phyloP scores from a whole-genome alignment of 2,329 filamentous ascomycete species.

The Calonectria hongkongensis region DNA sequence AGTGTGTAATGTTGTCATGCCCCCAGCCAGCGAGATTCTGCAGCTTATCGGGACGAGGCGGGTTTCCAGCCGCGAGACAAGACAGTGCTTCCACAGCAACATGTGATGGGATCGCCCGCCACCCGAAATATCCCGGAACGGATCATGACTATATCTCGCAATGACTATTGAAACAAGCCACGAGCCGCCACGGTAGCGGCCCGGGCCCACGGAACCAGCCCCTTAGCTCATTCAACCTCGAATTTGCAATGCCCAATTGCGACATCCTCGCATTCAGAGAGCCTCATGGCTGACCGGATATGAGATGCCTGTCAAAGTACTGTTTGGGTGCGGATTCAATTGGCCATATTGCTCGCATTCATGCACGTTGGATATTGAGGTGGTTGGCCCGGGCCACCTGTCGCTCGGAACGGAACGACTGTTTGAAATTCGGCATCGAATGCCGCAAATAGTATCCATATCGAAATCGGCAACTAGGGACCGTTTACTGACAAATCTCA shows the following conservation, averaged over 20 bases:
- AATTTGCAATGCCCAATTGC: neutral
- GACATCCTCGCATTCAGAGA: neutral
- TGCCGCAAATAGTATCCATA: neutral
- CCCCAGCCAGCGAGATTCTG: too few species aligned
- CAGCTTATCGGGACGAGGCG: too few species aligned
- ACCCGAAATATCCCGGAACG: neutral
- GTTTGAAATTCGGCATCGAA: neutral
- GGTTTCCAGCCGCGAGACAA: too few species aligned
- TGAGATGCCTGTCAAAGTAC: too few species aligned
- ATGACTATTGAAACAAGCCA: too few species aligned
- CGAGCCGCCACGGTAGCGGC: conserved; percentile 3
- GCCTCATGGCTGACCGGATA: neutral
- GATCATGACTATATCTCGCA: too few species aligned
- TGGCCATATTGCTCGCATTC: neutral
- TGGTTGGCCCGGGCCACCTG: conserved; percentile 11
- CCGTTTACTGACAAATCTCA: too few species aligned
- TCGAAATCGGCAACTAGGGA: neutral
- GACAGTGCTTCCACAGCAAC: neutral
- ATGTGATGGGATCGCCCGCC: neutral
- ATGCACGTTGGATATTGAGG: neutral
- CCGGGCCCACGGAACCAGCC: neutral
- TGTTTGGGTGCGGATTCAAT: neutral
- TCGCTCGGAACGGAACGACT: neutral
- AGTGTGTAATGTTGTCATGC: too few species aligned
- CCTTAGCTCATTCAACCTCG: neutral